These are phyloP conservation scores for Syzygium jambos DNA, from an alignment of 345 rosid species.

Conservation along the genomic window DNA sequence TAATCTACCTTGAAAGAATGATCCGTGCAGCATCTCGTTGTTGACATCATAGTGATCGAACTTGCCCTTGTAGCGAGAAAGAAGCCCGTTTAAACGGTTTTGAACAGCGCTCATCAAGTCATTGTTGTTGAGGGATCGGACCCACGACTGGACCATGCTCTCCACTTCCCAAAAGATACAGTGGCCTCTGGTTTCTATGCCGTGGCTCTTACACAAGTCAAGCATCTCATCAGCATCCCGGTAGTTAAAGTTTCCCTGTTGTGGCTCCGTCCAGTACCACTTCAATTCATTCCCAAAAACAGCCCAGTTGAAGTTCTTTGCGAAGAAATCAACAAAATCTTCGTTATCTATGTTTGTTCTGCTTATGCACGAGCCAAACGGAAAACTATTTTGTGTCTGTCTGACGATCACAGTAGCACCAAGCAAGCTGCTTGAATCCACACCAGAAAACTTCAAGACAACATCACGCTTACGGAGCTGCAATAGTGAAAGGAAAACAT, in stretches of 20 bases:
- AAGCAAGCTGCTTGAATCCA: conserved; percentile 23
- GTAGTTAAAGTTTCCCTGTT: conserved; percentile 66
- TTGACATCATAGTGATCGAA: conserved; percentile 92
- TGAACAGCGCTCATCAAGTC: conserved; percentile 63
- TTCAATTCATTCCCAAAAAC: conserved; percentile 93
- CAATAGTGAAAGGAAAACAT: background rate
- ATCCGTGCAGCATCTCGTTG: conserved; percentile 96
- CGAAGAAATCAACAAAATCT: conserved; percentile 76
- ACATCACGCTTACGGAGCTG: conserved; percentile 88
- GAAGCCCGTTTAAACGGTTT: conserved; percentile 68
- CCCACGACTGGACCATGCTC: conserved; percentile 65
- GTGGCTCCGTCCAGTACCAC: conserved; percentile 97
- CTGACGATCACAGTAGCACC: conserved; percentile 48
- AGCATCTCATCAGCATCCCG: conserved; percentile 86
- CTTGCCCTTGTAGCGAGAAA: conserved; percentile 76
- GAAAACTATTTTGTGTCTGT: conserved; percentile 69
- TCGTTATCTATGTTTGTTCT: conserved; percentile 85
- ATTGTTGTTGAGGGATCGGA: conserved; percentile 43
- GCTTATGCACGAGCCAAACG: conserved; percentile 78
- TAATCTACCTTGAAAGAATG: conserved; percentile 57
- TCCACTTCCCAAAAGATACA: conserved; percentile 99
- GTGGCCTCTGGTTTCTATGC: conserved; percentile 70
- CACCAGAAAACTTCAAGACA: conserved; percentile 53
- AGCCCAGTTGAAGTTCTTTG: conserved; percentile 79
- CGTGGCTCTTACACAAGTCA: conserved; percentile 43